Base-by-base conservation (phyloP, 192 early-diverging fungal genomes). In the Coemansia sp. region DNA sequence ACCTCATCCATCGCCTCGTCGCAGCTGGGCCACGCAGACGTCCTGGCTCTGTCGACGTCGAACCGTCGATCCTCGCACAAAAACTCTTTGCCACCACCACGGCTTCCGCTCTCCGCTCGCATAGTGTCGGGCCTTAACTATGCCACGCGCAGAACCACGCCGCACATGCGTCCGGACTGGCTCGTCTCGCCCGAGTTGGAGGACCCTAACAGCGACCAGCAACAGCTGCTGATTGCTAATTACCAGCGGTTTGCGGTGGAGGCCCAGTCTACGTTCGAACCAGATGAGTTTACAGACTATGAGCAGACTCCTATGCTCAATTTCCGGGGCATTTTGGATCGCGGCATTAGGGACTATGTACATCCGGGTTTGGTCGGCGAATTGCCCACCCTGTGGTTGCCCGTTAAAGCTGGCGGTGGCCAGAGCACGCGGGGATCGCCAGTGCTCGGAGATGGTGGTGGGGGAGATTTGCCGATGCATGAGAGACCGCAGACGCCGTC, bases 301-400 rank as follows among this genome's bases (percentile, higher is more conserved):
- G 70, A 63, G 59, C 87, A 93, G 68, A 89, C 92, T 21, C 91
- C 92, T 13, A 93, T 93, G 90, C 87, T 89, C 0, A 75, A 91
- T 27, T 87, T 88, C 44, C 46, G 77, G 19, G 92, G 92, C n/a
- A 84, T 93, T 8, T 73, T 93, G 50, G 90, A 93, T 66, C 88
- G 88, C 42, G 88, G 89, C 4, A 90, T 92, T 79, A 77, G 84
- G 53, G 82, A 81, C 24, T 93, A 90, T 41, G 85, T 74, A 27
- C 83, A 90, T 39, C 92, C 92, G 16, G 89, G 87, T 5, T 66
- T 92, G 24, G 64, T 87, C 6, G 92, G 91, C 19, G 85, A 83
- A 24, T 74, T 92, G 51, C 92, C 92, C 10, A 85, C 87, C 34
- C 63, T 93, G 29, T 93, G 92, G 92, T 74, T 92, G 40, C 92